Base-by-base conservation (phyloP, 805 yeast species). In the Saccharomycopsis lassenensis region DNA sequence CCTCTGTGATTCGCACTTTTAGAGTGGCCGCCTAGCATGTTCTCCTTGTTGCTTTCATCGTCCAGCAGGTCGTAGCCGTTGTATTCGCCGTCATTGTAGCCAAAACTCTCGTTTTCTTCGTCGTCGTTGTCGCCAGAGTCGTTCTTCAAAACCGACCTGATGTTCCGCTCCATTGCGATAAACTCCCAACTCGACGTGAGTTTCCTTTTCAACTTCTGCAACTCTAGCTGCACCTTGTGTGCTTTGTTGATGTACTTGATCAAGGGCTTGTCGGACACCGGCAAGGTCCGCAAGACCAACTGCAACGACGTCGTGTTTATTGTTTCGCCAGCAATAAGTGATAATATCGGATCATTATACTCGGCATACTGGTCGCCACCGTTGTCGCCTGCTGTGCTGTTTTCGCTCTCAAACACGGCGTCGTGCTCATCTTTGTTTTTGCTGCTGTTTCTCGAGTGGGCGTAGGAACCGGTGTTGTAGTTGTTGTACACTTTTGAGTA, bases 181-280 rank as follows among this genome's bases (percentile, higher is more conserved):
- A 40, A 43, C 24, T 43, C 46, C 44, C 46, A 40, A 7, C 39
- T 40, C n/a, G 24, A 19, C 5, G 32, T 16, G 4, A 43, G 29
- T n/a, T 12, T 23, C 3, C 29, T 23, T 7, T 30, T n/a, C 15
- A 42, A 23, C 6, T 18, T 24, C 7, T n/a, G 20, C 17, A 43
- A 24, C 5, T 36, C 40, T 14, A 22, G 24, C 5, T 24, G 34
- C 3, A 37, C 39, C 11, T 18, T 23, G 27, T 29, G 31, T 3
- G 45, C 45, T 22, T 37, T 43, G 25, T 43, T 40, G 7, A 43
- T 40, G 16, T 37, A 43, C 24, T 40, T 43, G 26, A 43, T 29
- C 12, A 43, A 24, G 8, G 46, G 45, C 24, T 43, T 37, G 27
- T 43, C 46, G 11, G 40, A 31, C 3, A 43, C 24, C 8, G 46